A percentile compares a stretch with the other conserved stretches of the same genome.
Conservation (phyloP, 306 rosid genomes). For the Rosa lucieae region DNA sequence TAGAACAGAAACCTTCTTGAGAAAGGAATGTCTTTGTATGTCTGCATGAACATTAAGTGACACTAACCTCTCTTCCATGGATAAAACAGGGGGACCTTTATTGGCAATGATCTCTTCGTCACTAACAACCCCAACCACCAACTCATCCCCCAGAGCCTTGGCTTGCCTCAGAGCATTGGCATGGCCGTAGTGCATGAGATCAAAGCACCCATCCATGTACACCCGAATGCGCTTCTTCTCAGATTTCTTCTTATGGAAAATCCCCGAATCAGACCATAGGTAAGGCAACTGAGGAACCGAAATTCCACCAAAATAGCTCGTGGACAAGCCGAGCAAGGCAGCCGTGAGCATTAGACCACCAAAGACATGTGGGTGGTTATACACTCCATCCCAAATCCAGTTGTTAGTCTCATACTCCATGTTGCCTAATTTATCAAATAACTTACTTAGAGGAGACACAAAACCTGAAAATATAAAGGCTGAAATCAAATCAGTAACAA, state of each 20-base stretch:
- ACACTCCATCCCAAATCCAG: conserved; percentile 96
- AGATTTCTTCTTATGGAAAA: conserved; percentile 64
- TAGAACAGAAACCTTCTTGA: not conserved
- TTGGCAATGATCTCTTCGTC: conserved; percentile 89
- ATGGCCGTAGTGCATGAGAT: conserved; percentile 99
- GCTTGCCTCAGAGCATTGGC: conserved; percentile 99
- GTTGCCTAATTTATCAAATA: conserved; percentile 15
- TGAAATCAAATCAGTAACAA: conserved; percentile 9
- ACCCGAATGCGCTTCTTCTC: conserved; percentile 83
- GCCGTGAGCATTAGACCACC: conserved; percentile 98
- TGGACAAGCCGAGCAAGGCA: conserved; percentile 87
- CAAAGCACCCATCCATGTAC: conserved; percentile 99
- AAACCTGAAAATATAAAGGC: conserved; percentile 27
- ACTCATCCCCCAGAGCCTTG: conserved; percentile 91
- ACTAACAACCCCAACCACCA: conserved; percentile 86
- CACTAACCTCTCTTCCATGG: conserved; percentile 84
- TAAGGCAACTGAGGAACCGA: conserved; percentile 67
- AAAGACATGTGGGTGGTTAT: conserved; percentile 71
- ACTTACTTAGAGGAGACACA: conserved; percentile 70
- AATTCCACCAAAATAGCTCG: conserved; percentile 79
- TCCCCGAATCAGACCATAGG: conserved; percentile 66
- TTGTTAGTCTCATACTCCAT: conserved; percentile 80
- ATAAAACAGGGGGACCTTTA: conserved; percentile 96
- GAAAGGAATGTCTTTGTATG: not conserved
- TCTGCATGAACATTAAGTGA: not conserved